These are phyloP conservation scores for Hanseniaspora taiwanica DNA, from an alignment of 805 yeast species.

Conservation along the genomic window DNA sequence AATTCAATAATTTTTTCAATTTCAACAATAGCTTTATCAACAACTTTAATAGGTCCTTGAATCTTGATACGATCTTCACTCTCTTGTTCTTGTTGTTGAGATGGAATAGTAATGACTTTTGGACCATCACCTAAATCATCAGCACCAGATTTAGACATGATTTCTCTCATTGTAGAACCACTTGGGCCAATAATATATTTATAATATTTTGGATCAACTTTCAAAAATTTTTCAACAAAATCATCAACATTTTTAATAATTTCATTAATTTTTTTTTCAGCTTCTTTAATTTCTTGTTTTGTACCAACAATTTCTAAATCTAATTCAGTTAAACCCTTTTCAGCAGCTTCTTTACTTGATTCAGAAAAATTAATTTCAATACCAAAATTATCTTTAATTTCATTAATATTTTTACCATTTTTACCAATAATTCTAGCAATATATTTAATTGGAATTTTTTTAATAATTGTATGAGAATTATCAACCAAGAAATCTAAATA, in stretches of 20 bases:
- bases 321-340: conserved; percentile 36
- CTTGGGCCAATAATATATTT: conserved; percentile 65
- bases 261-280: conserved; percentile 45
- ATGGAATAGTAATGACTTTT: conserved; percentile 33
- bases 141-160: conserved; percentile 71
- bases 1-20: conserved; percentile 50
- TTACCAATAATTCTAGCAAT: conserved; percentile 83
- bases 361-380: conserved; percentile 37
- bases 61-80: conserved; percentile 41
- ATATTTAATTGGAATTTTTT: conserved; percentile 59
- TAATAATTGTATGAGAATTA: conserved; percentile 55
- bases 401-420: conserved; percentile 69
- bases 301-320: conserved; percentile 70
- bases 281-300: conserved; percentile 58
- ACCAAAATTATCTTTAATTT: conserved; percentile 49
- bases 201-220: conserved; percentile 63
- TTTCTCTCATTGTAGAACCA: conserved; percentile 61
- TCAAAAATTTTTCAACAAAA: conserved; percentile 40
- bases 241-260: conserved; percentile 58
- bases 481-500: conserved; percentile 77
- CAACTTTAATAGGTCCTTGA: conserved; percentile 65
- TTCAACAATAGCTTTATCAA: conserved; percentile 49
- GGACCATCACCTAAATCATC: conserved; percentile 30
- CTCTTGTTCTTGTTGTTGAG: too few relatives aligned
- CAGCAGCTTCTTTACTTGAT: conserved; percentile 29